Percentiles rank a stretch among this genome's conserved stretches.
Evolutionary conservation across 768 basidiomycete genomes (phyloP).

Genomic region (Boletus rubescentipes): DNA sequence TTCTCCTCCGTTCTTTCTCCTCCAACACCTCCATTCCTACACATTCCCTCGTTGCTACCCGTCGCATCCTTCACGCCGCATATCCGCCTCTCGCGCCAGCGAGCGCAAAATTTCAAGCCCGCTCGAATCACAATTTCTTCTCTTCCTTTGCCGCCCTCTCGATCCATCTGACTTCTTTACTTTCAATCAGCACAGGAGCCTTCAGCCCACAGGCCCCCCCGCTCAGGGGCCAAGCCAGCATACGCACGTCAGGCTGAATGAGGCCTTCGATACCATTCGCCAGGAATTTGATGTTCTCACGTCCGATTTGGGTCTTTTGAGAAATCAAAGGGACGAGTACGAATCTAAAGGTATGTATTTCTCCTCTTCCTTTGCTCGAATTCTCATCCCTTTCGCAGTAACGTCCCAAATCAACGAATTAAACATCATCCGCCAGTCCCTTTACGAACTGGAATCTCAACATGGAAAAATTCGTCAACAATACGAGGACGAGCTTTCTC

Average conservation of each 20-base stretch:
- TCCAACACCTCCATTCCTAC: neutral
- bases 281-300: slow-evolving; percentile 81
- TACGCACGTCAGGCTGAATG: slow-evolving; percentile 55
- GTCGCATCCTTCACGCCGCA: neutral
- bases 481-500: slow-evolving; percentile 81
- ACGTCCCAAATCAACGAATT: slow-evolving; percentile 85
- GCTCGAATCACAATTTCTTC: slow-evolving; percentile 2
- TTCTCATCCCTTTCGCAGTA: slow-evolving; percentile 43
- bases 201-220: slow-evolving; percentile 52
- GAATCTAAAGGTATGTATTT: slow-evolving; percentile 70
- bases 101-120: slow-evolving; percentile 27
- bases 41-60: neutral
- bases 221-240: slow-evolving; percentile 42
- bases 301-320: slow-evolving; percentile 62
- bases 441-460: slow-evolving; percentile 89
- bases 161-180: slow-evolving; percentile 17
- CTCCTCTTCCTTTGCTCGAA: neutral
- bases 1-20: neutral
- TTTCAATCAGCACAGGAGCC: slow-evolving; percentile 45
- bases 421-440: slow-evolving; percentile 81
- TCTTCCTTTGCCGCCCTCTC: neutral
- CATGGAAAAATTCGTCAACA: slow-evolving; percentile 83
- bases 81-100: slow-evolving; percentile 1
- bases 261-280: slow-evolving; percentile 77
- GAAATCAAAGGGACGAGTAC: slow-evolving; percentile 84